These are phyloP conservation scores for Aegilops bicornis DNA, from an alignment of 176 grass and related monocot genomes.

Conservation along the genomic window DNA sequence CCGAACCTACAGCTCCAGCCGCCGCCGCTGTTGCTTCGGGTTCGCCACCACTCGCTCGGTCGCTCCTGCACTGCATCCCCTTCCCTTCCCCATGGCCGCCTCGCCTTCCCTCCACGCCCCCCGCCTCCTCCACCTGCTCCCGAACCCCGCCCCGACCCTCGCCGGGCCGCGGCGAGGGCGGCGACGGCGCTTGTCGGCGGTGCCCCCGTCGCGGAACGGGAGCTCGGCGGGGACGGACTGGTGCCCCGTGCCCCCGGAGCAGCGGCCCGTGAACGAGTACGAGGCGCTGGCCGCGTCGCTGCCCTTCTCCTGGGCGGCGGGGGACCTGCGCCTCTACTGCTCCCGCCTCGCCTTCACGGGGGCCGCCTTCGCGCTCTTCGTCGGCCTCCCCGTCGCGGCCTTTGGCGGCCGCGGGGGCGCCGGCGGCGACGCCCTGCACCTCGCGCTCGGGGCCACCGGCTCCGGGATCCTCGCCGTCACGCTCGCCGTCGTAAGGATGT, in stretches of 20 bases:
- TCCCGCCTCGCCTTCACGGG: slow-evolving; percentile 67
- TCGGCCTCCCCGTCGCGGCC: slow-evolving; percentile 84
- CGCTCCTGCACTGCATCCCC: neutral
- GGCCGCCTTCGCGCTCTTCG: slow-evolving; percentile 59
- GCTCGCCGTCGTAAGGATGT: slow-evolving; percentile 87
- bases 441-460: slow-evolving; percentile 59
- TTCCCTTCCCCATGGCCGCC: slow-evolving; percentile 41
- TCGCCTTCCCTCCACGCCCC: slow-evolving; percentile 36
- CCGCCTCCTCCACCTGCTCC: slow-evolving; percentile 24
- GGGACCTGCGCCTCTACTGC: slow-evolving; percentile 59
- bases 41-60: slow-evolving; percentile 8
- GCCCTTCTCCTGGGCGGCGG: slow-evolving; percentile 81
- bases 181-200: neutral
- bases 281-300: slow-evolving; percentile 63
- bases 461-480: slow-evolving; percentile 81
- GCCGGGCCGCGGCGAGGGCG: neutral
- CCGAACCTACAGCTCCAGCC: neutral
- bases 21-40: slow-evolving; percentile 35
- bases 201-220: slow-evolving; percentile 79
- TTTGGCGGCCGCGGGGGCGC: slow-evolving; percentile 47
- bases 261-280: slow-evolving; percentile 94
- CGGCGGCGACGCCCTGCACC: slow-evolving; percentile 47
- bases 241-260: slow-evolving; percentile 89
- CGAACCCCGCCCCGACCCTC: neutral
- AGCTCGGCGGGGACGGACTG: slow-evolving; percentile 83